These are phyloP conservation scores for Cyclotella choctawhatcheeana DNA, from an alignment of 108 stramenopile species.

Conservation along the genomic window DNA sequence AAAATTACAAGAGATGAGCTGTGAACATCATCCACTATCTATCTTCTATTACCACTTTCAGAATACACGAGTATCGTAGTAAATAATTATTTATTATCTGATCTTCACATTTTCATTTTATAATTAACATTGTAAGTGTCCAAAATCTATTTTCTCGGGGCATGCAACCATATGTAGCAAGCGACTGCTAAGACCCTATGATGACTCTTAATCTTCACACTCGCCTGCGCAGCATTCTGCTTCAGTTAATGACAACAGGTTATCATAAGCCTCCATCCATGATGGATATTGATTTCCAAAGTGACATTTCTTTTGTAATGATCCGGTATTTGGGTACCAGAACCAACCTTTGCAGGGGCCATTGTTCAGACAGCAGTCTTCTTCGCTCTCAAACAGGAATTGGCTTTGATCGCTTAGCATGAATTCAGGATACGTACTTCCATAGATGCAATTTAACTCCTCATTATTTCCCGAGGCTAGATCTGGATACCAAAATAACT, in stretches of 20 bases:
- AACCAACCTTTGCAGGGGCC: background rate
- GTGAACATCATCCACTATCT: too few species aligned
- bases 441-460: background rate
- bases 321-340: background rate
- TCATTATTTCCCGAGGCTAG: background rate
- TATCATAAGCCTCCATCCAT: background rate
- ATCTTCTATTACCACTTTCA: too few species aligned
- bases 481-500: conserved; percentile 21
- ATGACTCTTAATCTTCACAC: too few species aligned
- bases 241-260: background rate
- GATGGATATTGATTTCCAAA: conserved; percentile 1
- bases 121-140: too few species aligned
- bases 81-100: too few species aligned
- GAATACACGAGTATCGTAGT: too few species aligned
- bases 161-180: too few species aligned
- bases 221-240: conserved; percentile 3
- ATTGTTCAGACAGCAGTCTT: conserved; percentile 1
- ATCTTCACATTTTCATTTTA: too few species aligned
- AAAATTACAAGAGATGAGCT: too few species aligned
- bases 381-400: conserved; percentile 7
- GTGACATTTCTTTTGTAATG: background rate
- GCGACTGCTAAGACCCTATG: too few species aligned
- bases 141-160: too few species aligned
- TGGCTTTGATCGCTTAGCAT: background rate
- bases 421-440: too few species aligned